Conservation (phyloP, 441 rosid genomes). For the Populus hybrid region DNA sequence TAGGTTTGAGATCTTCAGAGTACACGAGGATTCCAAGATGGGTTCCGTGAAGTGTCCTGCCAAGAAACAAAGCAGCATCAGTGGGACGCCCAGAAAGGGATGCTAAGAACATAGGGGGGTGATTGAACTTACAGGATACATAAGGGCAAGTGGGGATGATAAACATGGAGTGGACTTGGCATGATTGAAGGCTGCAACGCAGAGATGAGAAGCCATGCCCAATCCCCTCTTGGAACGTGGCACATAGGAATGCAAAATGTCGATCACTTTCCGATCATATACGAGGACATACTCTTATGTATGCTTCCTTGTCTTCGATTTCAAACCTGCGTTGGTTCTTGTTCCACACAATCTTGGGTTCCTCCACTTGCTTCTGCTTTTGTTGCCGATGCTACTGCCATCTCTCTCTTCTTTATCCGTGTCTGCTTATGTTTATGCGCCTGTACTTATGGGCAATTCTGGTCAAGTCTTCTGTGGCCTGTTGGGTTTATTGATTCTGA, state of each 20-base stretch:
- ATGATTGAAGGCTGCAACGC: slow-evolving; percentile 61
- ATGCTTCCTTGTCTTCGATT: slow-evolving; percentile 70
- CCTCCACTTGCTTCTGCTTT: slow-evolving; percentile 9
- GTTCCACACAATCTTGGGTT: slow-evolving; percentile 59
- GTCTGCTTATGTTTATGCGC: neutral
- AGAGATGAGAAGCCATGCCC: slow-evolving; percentile 83
- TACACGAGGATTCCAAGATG: too few species aligned
- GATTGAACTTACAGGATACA: slow-evolving; percentile 44
- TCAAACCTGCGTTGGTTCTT: slow-evolving; percentile 54
- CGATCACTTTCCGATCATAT: slow-evolving; percentile 52
- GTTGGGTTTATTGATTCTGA: too few species aligned
- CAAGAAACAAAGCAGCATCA: too few species aligned
- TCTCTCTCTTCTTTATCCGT: neutral
- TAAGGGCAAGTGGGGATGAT: slow-evolving; percentile 75
- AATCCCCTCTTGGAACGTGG: slow-evolving; percentile 68
- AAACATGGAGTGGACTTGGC: slow-evolving; percentile 60
- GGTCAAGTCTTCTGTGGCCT: too few species aligned
- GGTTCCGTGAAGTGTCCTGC: too few species aligned
- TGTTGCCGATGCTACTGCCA: slow-evolving; percentile 25
- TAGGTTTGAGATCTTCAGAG: too few species aligned
- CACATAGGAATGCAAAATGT: slow-evolving; percentile 64
- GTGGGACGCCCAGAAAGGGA: neutral
- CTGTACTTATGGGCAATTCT: too few species aligned
- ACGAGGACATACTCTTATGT: slow-evolving; percentile 51
- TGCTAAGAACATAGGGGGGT: neutral